These are phyloP conservation scores for Pinus taeda DNA, from an alignment of 75 land plant genomes.

Conservation along the genomic window DNA sequence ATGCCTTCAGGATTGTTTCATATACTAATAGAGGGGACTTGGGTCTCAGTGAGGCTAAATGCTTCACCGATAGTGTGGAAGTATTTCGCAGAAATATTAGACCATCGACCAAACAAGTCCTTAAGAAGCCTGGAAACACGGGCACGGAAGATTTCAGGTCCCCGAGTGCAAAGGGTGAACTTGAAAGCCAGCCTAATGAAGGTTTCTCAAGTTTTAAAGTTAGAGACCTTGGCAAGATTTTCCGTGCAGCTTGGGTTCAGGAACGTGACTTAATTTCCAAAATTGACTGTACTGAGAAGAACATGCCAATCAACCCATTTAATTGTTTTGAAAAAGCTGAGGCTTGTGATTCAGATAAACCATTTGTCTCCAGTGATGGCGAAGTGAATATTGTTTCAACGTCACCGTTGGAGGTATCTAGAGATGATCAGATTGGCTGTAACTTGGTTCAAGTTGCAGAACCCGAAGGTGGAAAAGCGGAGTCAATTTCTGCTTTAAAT, in stretches of 20 bases:
- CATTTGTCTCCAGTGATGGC: conserved; percentile 19
- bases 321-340: conserved; percentile 20
- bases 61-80: conserved; percentile 39
- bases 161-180: conserved; percentile 13
- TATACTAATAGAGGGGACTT: conserved; percentile 22
- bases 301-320: conserved; percentile 16
- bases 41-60: conserved; percentile 32
- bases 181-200: background rate
- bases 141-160: conserved; percentile 16
- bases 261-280: conserved; percentile 33
- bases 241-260: conserved; percentile 50
- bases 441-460: conserved; percentile 29
- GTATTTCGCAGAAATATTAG: conserved; percentile 8
- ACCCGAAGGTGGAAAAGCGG: conserved; percentile 36
- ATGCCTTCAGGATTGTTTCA: conserved; percentile 32
- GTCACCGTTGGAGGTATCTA: conserved; percentile 47
- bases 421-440: conserved; percentile 46
- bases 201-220: conserved; percentile 52
- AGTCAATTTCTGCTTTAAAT: conserved; percentile 29
- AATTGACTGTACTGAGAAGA: conserved; percentile 25
- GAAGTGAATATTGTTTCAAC: conserved; percentile 44
- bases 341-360: conserved; percentile 20
- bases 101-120: background rate
- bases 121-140: background rate
- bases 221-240: conserved; percentile 62